phyloP scores from a whole-genome alignment of 768 basidiomycete genomes.

The Serendipita indica region DNA sequence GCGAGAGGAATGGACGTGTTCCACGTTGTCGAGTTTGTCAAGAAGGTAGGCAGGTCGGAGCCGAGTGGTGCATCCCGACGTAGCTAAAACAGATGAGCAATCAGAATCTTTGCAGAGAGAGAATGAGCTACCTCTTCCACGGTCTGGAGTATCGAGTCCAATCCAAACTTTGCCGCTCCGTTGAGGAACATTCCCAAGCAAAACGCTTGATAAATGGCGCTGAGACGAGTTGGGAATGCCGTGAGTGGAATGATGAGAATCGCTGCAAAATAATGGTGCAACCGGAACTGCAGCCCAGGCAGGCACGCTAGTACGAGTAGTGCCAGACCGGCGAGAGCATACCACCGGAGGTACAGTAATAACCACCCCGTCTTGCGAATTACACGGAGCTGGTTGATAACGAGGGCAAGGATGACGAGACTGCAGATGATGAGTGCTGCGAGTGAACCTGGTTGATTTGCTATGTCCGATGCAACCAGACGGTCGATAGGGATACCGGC shows the following conservation, averaged over 20 bases:
- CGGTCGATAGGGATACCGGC: conserved; percentile 63
- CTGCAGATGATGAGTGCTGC: conserved; percentile 53
- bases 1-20: conserved; percentile 37
- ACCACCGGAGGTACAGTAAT: conserved; percentile 62
- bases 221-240: conserved; percentile 66
- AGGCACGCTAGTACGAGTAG: conserved; percentile 49
- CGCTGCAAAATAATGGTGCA: conserved; percentile 74
- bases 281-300: conserved; percentile 50
- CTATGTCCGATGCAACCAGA: conserved; percentile 55
- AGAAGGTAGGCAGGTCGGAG: conserved; percentile 51
- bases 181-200: conserved; percentile 71
- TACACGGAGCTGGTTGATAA: conserved; percentile 63
- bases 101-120: not conserved
- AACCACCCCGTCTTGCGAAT: conserved; percentile 78
- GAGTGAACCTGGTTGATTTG: conserved; percentile 49
- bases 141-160: conserved; percentile 68
- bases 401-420: conserved; percentile 41
- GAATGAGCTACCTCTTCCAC: conserved; percentile 37
- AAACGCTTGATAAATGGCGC: conserved; percentile 68
- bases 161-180: conserved; percentile 64
- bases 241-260: conserved; percentile 64
- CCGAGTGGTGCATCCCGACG: conserved; percentile 57
- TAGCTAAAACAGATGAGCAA: conserved; percentile 31
- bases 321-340: conserved; percentile 49
- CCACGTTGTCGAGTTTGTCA: conserved; percentile 60